Base-by-base conservation (phyloP, 306 rosid genomes). In the Lathyrus tuberosus region DNA sequence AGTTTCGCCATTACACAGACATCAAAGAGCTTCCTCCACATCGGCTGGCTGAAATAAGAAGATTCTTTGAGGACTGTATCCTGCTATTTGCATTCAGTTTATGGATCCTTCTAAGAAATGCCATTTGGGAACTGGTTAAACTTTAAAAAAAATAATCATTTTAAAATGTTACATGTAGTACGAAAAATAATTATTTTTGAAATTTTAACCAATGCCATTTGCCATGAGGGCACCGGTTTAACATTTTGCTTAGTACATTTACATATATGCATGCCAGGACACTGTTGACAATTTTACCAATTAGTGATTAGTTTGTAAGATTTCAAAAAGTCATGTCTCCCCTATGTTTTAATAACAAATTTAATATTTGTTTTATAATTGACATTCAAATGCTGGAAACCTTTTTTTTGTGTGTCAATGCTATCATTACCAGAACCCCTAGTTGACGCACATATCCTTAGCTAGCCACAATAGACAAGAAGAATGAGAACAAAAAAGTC, bases 41-140 rank as follows among this genome's bases (percentile, higher is more conserved):
- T 62, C 92, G 99, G 40, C 86, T 94, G 20, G 96, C 96, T 74
- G 99, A 94, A 83, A 94, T 94, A 75, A 92, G 91, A 66, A 87
- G 95, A 35, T 94, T 94, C 84, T 94, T 94, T 78, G 97, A 94
- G 83, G 99, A 94, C 77, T 94, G 96, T 91, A 94, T 90, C 98
- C 97, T 46, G 37, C 59, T 74, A 44, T 70, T 65, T 71, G 64
- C 67, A 74, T 40, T 17, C 31, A 46, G 53, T 41, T 41, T 26
- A 35, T 41, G 11, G 53, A 7, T 41, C 18, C 18, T 3, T 6
- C 13, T 63, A 63, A 40, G 20, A 43, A 40, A 42, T 22, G 37
- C 22, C 2, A 8, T 63, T 20, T 1, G 3, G 35, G 7, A 18
- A 12, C 52, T 0, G 1, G 20, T 63, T 63, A 63, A 56, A 12